Percentiles rank a stretch among this genome's conserved stretches.
These are phyloP conservation scores for Cyamopsis tetragonoloba DNA, from an alignment of 306 rosid species.

Conservation along the genomic window DNA sequence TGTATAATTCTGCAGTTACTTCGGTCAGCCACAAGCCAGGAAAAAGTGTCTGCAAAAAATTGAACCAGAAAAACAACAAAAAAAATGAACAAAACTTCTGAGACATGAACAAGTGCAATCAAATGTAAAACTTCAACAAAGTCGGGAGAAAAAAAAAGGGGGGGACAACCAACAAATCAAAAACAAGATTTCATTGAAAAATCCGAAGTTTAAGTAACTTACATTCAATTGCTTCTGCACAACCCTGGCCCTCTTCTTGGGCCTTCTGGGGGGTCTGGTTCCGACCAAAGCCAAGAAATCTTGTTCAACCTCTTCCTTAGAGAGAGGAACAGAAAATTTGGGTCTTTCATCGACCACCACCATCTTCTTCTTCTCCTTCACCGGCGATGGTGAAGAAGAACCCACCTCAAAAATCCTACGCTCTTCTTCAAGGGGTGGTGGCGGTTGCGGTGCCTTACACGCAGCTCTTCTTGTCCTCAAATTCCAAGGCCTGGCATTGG, in stretches of 20 bases:
- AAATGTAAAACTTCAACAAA: constrained; percentile 6
- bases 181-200: neutral
- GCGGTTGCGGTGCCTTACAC: constrained; percentile 34
- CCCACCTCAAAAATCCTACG: constrained; percentile 25
- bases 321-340: constrained; percentile 36
- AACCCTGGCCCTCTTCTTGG: constrained; percentile 50
- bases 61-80: constrained; percentile 2
- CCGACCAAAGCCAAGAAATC: constrained; percentile 46
- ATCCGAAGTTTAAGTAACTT: constrained; percentile 8
- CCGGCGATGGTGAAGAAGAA: constrained; percentile 20
- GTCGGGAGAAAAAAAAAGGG: neutral
- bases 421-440: constrained; percentile 25
- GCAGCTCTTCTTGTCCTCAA: constrained; percentile 62
- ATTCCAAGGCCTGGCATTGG: constrained; percentile 49
- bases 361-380: constrained; percentile 25
- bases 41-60: constrained; percentile 39
- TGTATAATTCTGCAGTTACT: constrained; percentile 47
- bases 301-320: constrained; percentile 51
- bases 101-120: neutral
- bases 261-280: constrained; percentile 44
- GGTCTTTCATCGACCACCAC: neutral
- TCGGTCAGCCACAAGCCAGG: constrained; percentile 49
- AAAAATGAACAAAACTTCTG: neutral
- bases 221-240: constrained; percentile 58
- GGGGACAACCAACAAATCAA: neutral